Conservation (phyloP, 768 basidiomycete genomes). For the Xanthoconium stramineum region DNA sequence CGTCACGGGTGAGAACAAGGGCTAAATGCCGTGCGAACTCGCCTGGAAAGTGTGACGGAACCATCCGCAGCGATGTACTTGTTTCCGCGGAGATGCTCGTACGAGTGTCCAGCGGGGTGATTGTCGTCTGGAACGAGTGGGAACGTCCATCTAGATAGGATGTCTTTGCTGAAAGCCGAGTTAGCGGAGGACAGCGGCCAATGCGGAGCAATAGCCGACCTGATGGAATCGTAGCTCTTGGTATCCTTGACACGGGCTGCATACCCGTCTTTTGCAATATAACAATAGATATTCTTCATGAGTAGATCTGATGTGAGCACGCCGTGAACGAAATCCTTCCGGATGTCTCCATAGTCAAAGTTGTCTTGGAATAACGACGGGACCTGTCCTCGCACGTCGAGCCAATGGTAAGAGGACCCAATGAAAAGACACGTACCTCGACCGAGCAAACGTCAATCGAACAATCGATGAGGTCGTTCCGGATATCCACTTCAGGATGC, state of each 20-base stretch:
- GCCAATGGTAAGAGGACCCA: neutral
- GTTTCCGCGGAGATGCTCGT: slow-evolving; percentile 86
- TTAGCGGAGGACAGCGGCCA: neutral
- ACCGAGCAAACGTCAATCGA: slow-evolving; percentile 92
- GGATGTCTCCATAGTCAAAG: slow-evolving; percentile 93
- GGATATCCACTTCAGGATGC: slow-evolving; percentile 80
- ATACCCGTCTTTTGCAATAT: slow-evolving; percentile 84
- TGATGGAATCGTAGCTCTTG: slow-evolving; percentile 84
- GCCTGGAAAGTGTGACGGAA: slow-evolving; percentile 83
- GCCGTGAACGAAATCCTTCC: slow-evolving; percentile 91
- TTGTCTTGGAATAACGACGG: slow-evolving; percentile 97
- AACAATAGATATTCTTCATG: slow-evolving; percentile 92
- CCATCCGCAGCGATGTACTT: slow-evolving; percentile 82
- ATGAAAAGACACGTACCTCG: slow-evolving; percentile 52
- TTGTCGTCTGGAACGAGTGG: slow-evolving; percentile 95
- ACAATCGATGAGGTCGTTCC: slow-evolving; percentile 86
- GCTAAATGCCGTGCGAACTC: slow-evolving; percentile 15
- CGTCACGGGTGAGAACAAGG: neutral
- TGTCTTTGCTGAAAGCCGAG: slow-evolving; percentile 67
- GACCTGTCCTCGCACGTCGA: slow-evolving; percentile 49
- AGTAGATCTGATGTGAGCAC: slow-evolving; percentile 91
- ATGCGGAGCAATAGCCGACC: slow-evolving; percentile 41
- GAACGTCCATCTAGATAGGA: slow-evolving; percentile 91
- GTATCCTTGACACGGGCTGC: slow-evolving; percentile 93
- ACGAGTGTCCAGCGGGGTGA: slow-evolving; percentile 75